Evolutionary conservation across 352 stramenopile genomes (phyloP), one percentile per base, ranked within the genome.

Genomic region (Phytophthora multivora): DNA sequence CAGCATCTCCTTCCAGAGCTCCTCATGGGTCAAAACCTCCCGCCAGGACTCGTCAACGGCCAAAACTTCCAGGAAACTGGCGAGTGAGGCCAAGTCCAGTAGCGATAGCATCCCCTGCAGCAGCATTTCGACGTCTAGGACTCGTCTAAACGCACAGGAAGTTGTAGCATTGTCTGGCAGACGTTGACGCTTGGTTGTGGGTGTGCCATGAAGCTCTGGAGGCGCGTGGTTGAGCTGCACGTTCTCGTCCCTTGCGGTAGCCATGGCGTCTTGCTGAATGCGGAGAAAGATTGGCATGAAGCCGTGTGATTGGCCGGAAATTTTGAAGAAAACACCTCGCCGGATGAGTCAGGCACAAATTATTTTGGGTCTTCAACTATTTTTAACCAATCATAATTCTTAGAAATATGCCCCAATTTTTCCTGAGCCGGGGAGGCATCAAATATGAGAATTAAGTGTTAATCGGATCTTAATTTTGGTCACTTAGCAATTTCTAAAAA

Each of bases 61-160:
- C 43, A 79, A 25, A 25, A 79, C 51, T 39, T 79, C 67, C n/a
- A 74, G 48, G 21, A 77, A 68, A 59, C 52, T 69, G 15, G 52
- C 47, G 7, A 69, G 39, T 2, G 71, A 67, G 1, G 51, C 23
- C 48, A 67, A n/a, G 53, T 79, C 71, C 40, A 79, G 45, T 43
- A 73, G 33, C 16, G 31, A 16, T 13, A 79, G 26, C 33, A 79
- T 47, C n/a, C 57, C 43, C 15, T 48, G 63, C 16, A 79, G 31
- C 59, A 79, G 18, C 21, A 42, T 71, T 63, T 77, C 67, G 1
- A 77, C 63, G 42, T 77, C 67, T 28, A 79, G 51, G 9, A 76
- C 67, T 30, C 66, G 54, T 13, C 38, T n/a, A 15, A 55, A 51
- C 3, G 47, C 54, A 7, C 3, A 10, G 1, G 10, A 13, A 47